A percentile compares a stretch with the other conserved stretches of the same genome.
Conservation (phyloP, 1,284 basidiomycete genomes). For the Gymnopus androsaceus region DNA sequence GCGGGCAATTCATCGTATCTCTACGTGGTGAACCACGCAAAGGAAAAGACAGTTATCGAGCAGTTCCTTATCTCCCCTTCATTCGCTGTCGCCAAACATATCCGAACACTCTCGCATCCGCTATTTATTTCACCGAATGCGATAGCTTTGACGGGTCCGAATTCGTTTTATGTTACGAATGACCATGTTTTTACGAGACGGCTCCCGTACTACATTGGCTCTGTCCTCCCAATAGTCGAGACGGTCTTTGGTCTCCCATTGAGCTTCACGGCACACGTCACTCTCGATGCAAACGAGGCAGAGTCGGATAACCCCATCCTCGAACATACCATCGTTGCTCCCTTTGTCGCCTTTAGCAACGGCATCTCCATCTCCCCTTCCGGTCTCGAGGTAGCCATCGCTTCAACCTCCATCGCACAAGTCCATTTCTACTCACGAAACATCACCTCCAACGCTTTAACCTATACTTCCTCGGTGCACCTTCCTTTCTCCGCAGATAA, state of each 20-base stretch:
- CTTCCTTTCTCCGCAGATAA: constrained; percentile 68
- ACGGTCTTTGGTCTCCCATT: constrained; percentile 57
- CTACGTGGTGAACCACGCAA: constrained; percentile 67
- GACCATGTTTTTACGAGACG: constrained; percentile 71
- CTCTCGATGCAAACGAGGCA: constrained; percentile 34
- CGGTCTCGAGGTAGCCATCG: constrained; percentile 52
- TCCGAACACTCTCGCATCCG: constrained; percentile 58
- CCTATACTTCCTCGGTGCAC: constrained; percentile 37
- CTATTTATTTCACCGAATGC: constrained; percentile 66
- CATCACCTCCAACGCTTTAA: constrained; percentile 41
- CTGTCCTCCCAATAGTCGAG: constrained; percentile 54
- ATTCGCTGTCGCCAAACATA: constrained; percentile 44
- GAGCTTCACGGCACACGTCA: constrained; percentile 59
- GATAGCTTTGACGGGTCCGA: constrained; percentile 59
- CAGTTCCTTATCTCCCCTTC: constrained; percentile 58
- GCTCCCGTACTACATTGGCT: constrained; percentile 52
- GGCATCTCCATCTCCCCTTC: constrained; percentile 60
- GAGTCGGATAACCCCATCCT: constrained; percentile 29
- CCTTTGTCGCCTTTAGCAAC: constrained; percentile 65
- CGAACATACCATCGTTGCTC: constrained; percentile 40
- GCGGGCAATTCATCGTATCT: constrained; percentile 50
- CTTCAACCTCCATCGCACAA: constrained; percentile 49
- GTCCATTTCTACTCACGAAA: constrained; percentile 55
- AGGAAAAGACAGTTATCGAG: constrained; percentile 58
- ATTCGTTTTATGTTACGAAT: constrained; percentile 68